phyloP scores from a whole-genome alignment of 1,139 yeast genomes.

The Taphrina communis region DNA sequence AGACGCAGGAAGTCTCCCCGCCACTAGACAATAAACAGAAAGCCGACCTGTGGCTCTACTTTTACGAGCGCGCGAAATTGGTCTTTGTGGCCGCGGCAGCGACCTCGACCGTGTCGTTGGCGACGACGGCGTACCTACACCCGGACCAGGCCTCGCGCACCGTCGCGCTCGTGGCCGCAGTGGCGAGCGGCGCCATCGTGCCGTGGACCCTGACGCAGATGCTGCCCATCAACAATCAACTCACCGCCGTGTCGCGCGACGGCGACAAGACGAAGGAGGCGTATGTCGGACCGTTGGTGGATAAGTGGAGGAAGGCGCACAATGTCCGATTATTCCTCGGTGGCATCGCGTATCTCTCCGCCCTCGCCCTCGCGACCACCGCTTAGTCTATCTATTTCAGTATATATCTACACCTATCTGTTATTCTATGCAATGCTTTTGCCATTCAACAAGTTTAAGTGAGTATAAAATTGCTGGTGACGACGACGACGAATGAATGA shows the following conservation, averaged over 20 bases:
- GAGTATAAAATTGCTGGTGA: not conserved
- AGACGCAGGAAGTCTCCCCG: not conserved
- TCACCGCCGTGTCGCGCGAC: not conserved
- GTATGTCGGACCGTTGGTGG: conserved; percentile 17
- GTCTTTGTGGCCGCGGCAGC: conserved; percentile 8
- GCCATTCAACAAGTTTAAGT: not conserved
- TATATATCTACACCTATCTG: too few relatives aligned
- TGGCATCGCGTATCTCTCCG: conserved; percentile 11
- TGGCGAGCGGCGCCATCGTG: conserved; percentile 16
- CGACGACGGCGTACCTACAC: conserved; percentile 4
- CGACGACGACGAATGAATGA: not conserved
- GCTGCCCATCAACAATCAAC: conserved; percentile 24
- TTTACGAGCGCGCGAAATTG: conserved; percentile 18
- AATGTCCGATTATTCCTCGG: conserved; percentile 12
- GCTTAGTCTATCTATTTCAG: too few relatives aligned
- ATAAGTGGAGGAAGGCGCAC: conserved; percentile 20
- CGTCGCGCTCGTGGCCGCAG: conserved; percentile 4
- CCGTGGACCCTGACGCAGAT: conserved; percentile 12
- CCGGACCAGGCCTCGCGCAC: not conserved
- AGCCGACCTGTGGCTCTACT: conserved; percentile 16
- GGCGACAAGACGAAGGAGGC: conserved; percentile 24
- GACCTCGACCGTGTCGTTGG: conserved; percentile 9
- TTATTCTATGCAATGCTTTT: not conserved
- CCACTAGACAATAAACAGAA: conserved; percentile 11
- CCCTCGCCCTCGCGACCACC: conserved; percentile 20